These are phyloP conservation scores for Nicotiana sylvestris DNA, from an alignment of 257 asterid species.

Conservation along the genomic window DNA sequence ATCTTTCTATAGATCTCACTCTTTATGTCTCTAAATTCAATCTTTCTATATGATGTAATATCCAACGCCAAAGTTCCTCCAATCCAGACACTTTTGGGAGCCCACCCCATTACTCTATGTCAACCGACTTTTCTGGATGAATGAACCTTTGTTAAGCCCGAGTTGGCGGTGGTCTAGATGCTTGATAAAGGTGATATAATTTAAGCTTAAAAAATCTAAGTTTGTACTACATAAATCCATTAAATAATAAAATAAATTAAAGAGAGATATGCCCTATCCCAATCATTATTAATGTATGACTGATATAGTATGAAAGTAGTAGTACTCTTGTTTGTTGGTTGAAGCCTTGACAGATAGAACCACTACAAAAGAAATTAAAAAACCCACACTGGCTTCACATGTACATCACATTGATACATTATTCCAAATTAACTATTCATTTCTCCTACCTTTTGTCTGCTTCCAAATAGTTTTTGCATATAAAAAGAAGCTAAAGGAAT, in stretches of 20 bases:
- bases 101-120: neutral
- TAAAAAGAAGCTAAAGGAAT: neutral
- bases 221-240: neutral
- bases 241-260: neutral
- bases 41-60: neutral
- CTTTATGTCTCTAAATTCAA: neutral
- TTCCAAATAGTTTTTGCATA: neutral
- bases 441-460: constrained; percentile 10
- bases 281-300: neutral
- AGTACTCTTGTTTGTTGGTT: constrained; percentile 27
- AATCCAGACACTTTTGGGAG: constrained; percentile 21
- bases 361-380: neutral
- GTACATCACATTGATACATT: constrained; percentile 4
- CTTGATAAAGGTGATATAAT: constrained; percentile 6
- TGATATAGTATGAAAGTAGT: constrained; percentile 6
- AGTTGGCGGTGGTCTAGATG: constrained; percentile 27
- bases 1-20: constrained; percentile 13
- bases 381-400: constrained; percentile 11
- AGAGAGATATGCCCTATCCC: constrained; percentile 13
- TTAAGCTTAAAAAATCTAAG: neutral
- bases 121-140: constrained; percentile 27
- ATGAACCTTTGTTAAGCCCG: constrained; percentile 23
- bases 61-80: constrained; percentile 20
- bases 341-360: constrained; percentile 18
- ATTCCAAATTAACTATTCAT: neutral